Evolutionary conservation across 2,329 filamentous ascomycete genomes (phyloP).

Genomic region (Graphilbum ipis-grandicollis): DNA sequence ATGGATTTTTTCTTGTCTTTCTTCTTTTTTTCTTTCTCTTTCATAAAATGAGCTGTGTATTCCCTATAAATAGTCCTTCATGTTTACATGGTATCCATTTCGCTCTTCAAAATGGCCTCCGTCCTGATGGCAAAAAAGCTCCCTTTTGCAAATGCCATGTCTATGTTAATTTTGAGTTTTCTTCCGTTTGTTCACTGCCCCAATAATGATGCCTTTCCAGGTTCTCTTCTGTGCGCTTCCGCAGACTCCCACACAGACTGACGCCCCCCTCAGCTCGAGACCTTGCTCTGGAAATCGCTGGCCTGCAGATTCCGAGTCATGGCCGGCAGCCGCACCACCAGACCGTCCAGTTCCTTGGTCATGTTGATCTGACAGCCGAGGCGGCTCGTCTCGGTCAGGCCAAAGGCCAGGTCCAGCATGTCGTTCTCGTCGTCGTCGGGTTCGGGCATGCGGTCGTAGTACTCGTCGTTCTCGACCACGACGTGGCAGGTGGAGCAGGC

Average conservation of each 20-base stretch:
- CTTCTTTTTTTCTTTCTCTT: no score
- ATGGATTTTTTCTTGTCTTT: no score
- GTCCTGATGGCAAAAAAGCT: no score
- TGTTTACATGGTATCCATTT: no score
- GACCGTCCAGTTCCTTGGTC: conserved; percentile 74
- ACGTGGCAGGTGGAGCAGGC: conserved; percentile 90
- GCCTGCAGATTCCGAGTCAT: conserved; percentile 96
- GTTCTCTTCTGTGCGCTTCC: no score
- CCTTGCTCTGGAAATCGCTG: conserved; percentile 55
- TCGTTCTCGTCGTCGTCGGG: conserved; percentile 72
- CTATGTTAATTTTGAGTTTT: no score
- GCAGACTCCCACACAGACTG: neutral
- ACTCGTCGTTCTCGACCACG: conserved; percentile 56
- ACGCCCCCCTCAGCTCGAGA: neutral
- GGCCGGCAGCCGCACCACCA: conserved; percentile 68
- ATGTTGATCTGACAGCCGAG: conserved; percentile 85
- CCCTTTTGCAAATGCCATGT: no score
- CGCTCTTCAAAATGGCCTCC: no score
- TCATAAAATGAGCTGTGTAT: no score
- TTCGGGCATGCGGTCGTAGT: conserved; percentile 64
- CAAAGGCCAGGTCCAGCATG: conserved; percentile 83
- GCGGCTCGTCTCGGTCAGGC: conserved; percentile 67
- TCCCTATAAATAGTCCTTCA: no score
- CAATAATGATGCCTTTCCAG: no score
- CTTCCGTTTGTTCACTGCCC: no score